Base-by-base conservation (phyloP, 768 basidiomycete genomes). In the Rhodotorula graminis region DNA sequence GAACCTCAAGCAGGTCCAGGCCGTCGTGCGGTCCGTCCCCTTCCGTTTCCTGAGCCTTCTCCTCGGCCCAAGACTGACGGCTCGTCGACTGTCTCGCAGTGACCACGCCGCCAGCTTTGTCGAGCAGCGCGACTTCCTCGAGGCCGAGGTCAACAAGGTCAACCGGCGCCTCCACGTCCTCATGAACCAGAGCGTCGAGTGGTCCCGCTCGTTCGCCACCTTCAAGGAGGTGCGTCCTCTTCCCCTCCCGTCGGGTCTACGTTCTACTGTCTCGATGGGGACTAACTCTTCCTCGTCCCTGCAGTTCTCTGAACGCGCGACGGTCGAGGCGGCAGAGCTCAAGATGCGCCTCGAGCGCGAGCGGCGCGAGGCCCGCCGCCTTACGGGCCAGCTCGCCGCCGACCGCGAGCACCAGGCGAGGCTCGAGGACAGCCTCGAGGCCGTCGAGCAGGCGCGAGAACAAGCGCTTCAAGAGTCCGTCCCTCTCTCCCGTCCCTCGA, bases 91-190 rank as follows among this genome's bases (percentile, higher is more conserved):
- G 23, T 8, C 49, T 23, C 29, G 83, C 25, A 97, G 85, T 0
- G 62, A 58, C 11, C 77, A 93, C 90, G 21, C 92, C 84, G 80
- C 93, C 92, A 82, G 93, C 90, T 72, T 95, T 91, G 80, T 95
- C 92, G 79, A 97, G 92, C 49, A 93, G 90, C 61, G 97, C 87
- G 50, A 95, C 80, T 82, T 84, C 53, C 37, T 70, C 52, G 67
- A 72, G 37, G 59, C 55, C 18, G 42, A 53, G 40, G 46, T 64
- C 21, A 23, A 58, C 8, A 47, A 44, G n/a, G 65, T 72, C 25
- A 70, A 77, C 9, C 37, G 46, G 7, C 65, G 65, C 29, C 64
- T 72, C 0, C 63, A 73, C 9, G 5, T 42, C 12, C 63, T 76
- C 27, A n/a, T 71, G n/a, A 12, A 25, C 2, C 66, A 76, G 55